Evolutionary conservation across 73 alveolate genomes (phyloP).

Genomic region (Paramecium caudatum): DNA sequence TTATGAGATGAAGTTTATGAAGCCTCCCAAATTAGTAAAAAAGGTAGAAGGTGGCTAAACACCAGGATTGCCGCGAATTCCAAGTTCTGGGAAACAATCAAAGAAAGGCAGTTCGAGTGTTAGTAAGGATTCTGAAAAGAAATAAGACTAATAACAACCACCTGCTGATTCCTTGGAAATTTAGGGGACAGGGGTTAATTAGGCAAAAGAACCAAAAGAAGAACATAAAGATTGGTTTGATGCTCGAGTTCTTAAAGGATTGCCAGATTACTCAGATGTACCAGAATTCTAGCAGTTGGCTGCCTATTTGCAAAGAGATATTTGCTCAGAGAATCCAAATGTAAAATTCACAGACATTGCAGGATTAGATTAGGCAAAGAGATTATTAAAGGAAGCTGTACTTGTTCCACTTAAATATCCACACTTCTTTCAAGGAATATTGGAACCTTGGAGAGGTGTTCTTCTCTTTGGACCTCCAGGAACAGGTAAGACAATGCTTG

Average conservation of each 20-base stretch:
- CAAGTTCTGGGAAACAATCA: constrained; percentile 68
- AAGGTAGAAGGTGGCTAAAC: constrained; percentile 81
- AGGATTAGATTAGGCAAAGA: constrained; percentile 90
- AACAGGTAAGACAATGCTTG: constrained; percentile 99
- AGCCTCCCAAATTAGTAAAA: constrained; percentile 92
- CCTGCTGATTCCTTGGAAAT: constrained; percentile 64
- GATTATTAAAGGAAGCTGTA: constrained; percentile 96
- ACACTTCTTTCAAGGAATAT: constrained; percentile 95
- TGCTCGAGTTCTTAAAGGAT: constrained; percentile 94
- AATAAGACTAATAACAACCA: constrained; percentile 63
- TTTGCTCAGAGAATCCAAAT: constrained; percentile 94
- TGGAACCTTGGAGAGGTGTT: constrained; percentile 99
- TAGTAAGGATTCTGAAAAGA: constrained; percentile 40
- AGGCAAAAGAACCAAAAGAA: constrained; percentile 84
- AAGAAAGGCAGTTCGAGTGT: constrained; percentile 73
- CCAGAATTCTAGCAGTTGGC: constrained; percentile 96
- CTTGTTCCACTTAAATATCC: constrained; percentile 98
- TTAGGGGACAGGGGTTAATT: constrained; percentile 67
- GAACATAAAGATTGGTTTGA: constrained; percentile 96
- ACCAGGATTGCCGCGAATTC: constrained; percentile 80
- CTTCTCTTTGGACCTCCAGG: constrained; percentile 99
- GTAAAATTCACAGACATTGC: constrained; percentile 94
- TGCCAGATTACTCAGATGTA: constrained; percentile 95
- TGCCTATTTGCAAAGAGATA: constrained; percentile 91
- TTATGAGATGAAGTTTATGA: constrained; percentile 90